A percentile compares a stretch with the other conserved stretches of the same genome.
These are phyloP conservation scores for Dactylellina leptospora DNA, from an alignment of 2,329 filamentous ascomycete genomes.

Conservation along the genomic window DNA sequence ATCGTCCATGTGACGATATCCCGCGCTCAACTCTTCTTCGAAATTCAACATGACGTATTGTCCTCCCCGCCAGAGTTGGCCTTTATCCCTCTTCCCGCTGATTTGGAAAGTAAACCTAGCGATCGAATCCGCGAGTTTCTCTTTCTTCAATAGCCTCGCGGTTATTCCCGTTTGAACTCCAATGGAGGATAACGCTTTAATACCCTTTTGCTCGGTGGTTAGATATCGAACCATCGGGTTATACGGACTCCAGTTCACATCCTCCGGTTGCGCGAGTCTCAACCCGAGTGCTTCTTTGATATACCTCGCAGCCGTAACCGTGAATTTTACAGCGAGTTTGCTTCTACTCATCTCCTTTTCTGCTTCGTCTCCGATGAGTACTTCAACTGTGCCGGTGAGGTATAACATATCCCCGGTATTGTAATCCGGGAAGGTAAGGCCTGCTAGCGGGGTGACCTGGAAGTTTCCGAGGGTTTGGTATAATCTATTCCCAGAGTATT, in stretches of 20 bases:
- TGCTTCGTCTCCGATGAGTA: slow-evolving; percentile 73
- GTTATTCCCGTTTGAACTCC: slow-evolving; percentile 57
- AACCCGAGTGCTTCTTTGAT: slow-evolving; percentile 74
- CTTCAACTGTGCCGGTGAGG: slow-evolving; percentile 73
- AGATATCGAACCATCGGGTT: slow-evolving; percentile 77
- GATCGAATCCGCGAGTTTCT: slow-evolving; percentile 72
- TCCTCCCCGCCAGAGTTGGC: slow-evolving; percentile 69
- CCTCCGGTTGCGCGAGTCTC: slow-evolving; percentile 64
- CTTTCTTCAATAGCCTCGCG: slow-evolving; percentile 69
- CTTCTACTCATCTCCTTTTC: slow-evolving; percentile 71
- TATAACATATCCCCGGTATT: slow-evolving; percentile 77
- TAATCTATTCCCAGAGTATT: slow-evolving; percentile 83
- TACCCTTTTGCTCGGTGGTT: slow-evolving; percentile 65
- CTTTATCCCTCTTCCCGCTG: slow-evolving; percentile 57
- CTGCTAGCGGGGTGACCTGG: slow-evolving; percentile 71
- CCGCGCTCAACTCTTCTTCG: slow-evolving; percentile 71
- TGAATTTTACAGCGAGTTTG: slow-evolving; percentile 76
- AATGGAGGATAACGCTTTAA: slow-evolving; percentile 23
- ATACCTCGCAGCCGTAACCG: slow-evolving; percentile 69
- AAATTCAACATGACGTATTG: slow-evolving; percentile 84
- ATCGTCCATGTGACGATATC: slow-evolving; percentile 85
- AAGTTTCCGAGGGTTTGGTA: slow-evolving; percentile 88
- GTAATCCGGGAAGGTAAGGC: slow-evolving; percentile 78
- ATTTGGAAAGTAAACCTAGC: slow-evolving; percentile 68
- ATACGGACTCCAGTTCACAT: slow-evolving; percentile 72